phyloP scores from a whole-genome alignment of 768 basidiomycete genomes.

The Hygrophoropsis aurantiaca region DNA sequence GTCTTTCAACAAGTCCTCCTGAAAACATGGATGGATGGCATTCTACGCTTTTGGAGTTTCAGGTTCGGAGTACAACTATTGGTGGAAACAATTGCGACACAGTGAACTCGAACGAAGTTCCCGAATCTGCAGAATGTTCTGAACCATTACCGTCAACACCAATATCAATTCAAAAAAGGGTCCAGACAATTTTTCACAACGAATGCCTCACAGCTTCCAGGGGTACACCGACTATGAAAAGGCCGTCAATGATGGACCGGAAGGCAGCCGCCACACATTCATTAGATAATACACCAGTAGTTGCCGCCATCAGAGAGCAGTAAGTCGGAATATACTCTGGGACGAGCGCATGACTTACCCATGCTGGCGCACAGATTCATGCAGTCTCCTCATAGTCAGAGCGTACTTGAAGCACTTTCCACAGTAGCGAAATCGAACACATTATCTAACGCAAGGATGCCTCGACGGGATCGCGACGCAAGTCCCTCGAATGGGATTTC shows the following conservation, averaged over 20 bases:
- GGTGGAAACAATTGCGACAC: too few species aligned
- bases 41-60: slow-evolving; percentile 10
- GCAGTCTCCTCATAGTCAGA: neutral
- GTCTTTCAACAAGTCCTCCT: slow-evolving; percentile 5
- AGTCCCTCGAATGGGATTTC: neutral
- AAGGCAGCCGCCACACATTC: slow-evolving; percentile 19
- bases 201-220: slow-evolving; percentile 1
- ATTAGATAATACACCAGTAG: slow-evolving; percentile 7
- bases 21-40: slow-evolving; percentile 18
- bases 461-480: neutral
- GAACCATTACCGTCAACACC: neutral
- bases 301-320: slow-evolving; percentile 5
- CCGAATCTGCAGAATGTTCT: too few species aligned
- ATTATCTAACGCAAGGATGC: neutral
- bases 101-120: too few species aligned
- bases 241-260: slow-evolving; percentile 5
- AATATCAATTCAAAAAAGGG: slow-evolving; percentile 4
- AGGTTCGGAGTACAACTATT: too few species aligned
- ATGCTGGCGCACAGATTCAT: neutral
- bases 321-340: slow-evolving; percentile 9
- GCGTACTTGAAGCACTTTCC: slow-evolving; percentile 1
- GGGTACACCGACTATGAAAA: slow-evolving; percentile 1
- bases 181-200: slow-evolving; percentile 9
- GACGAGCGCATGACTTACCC: slow-evolving; percentile 10
- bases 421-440: neutral